Evolutionary conservation across 2,329 filamentous ascomycete genomes (phyloP), one percentile per base, ranked within the genome.

Genomic region (Alternaria triticina): DNA sequence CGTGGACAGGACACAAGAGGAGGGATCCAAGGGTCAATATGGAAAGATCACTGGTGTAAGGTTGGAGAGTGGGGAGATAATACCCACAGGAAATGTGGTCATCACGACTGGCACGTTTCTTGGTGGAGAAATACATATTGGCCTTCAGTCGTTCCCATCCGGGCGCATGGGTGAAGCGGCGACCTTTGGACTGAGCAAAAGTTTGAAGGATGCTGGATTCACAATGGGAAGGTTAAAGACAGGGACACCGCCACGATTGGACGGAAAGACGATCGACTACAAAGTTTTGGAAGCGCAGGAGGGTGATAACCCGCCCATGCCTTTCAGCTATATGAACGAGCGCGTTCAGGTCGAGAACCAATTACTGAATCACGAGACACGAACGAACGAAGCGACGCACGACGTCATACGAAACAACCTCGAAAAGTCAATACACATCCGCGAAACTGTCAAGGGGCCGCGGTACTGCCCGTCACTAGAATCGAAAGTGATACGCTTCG

Each of bases 81-180:
- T 99, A 67, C 87, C 89, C 2, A 92, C 95, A 1, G 88, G 86
- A 50, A 90, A 90, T 65, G 94, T 98, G 36, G 88, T 99, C 23
- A 97, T 99, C 70, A 98, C 96, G 0, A 99, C 96, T 0, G 96
- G 96, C 0, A 99, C 96, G 0, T 99, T 99, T 75, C 82, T 99
- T 6, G 91, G 95, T 11, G 96, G 94, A 17, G 96, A 99, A 80
- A 99, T 99, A 66, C 96, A 99, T 73, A 96, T 99, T 65, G 96
- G 94, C 0, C 83, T 98, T 8, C 87, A 97, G 57, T 87, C 86
- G 4, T 97, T 89, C 75, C 94, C 96, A 0, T 92, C 96, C 0
- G 96, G 96, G 1, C 89, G 96, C 9, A 94, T 99, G 84, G 96
- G 95, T 11, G 96, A 99, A 82, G 92, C 92, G 22, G 94, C 96